Base-by-base conservation (phyloP, 2,329 filamentous ascomycete genomes). In the Talaromyces verruculosus region DNA sequence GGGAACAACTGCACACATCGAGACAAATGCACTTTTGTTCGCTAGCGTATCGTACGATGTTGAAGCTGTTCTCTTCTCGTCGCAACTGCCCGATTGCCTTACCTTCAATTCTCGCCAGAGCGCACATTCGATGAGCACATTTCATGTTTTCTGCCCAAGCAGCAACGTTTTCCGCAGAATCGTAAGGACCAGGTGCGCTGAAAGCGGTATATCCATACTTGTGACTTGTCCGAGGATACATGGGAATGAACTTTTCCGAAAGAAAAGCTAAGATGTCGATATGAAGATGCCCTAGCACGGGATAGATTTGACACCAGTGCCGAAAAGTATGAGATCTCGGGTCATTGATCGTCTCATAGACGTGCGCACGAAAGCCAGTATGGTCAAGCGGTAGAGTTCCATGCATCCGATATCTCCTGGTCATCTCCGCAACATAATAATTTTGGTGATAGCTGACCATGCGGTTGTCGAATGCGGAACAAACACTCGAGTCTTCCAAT, bases 1-100 rank as follows among this genome's bases (percentile, higher is more conserved):
- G 59, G 17, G 77, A 69, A 63, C 78, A 80, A 22, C 61, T 67
- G 61, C 78, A 80, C 57, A 69, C 61, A 1, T 71, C 68, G 15
- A 69, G 66, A 67, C 78, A 80, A 51, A 79, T 73, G 63, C 78
- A 80, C 41, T 76, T 78, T 47, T 69, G 69, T 53, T 76, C 71
- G 13, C 72, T 74, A 13, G 72, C 70, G 53, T 76, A 72, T 19
- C 70, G 61, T 37, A 75, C 67, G 19, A 77, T 67, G 19, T 68
- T 67, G 19, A 70, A 67, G 25, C 75, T 68, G 33, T 67, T 57
- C 49, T 65, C 45, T 28, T 72, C 69, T 15, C 72, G 73, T 10
- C 78, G 75, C 30, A 73, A 64, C 6, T 80, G 74, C 17, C 78
- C 78, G 35, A 80, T 67, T 13, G 68, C 67, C 62, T 71, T 75